Evolutionary conservation across 106 monocot genomes (phyloP), one percentile per base, ranked within the genome.

Genomic region (Phalaenopsis equestris): DNA sequence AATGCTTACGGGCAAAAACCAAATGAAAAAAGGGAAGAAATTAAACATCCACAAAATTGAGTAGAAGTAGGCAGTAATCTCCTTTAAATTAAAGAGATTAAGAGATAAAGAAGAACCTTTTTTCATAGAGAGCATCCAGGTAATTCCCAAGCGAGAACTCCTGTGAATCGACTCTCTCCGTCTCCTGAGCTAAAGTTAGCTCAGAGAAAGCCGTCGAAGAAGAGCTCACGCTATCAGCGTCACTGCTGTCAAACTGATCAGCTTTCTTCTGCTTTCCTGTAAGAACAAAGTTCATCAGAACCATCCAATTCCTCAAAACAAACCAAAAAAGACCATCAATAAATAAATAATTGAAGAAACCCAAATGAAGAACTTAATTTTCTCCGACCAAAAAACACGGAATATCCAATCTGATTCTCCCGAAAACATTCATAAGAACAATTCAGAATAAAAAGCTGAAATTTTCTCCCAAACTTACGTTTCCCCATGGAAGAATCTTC

Each of bases 91-190:
- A 57, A 12, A 19, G 12, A 57, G 18, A 57, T 57, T 9, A 0
- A 57, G 1, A 61, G n/a, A n/a, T 61, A 21, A 61, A 61, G 61
- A 70, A 65, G 3, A 38, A 74, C 74, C 74, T 74, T 92, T 92
- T 87, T 81, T 96, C 93, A 83, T 96, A 93, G 41, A 96, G 93
- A 37, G 86, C 83, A 38, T 96, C 96, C 42, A 93, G 82, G 75
- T 77, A 84, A 81, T 84, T 86, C 43, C 93, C 91, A 7, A 96
- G 81, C 55, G 84, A 67, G 52, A 84, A 81, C 3, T 91, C 89
- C 12, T 64, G 75, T 21, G 91, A 88, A 78, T 78, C 88, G 4
- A 91, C 86, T 24, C 79, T 80, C 77, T 93, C 96, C 1, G 83
- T 82, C 57, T 86, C 83, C 15, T 89, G 77, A 68, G 78, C 79